phyloP scores from a whole-genome alignment of 495 filamentous ascomycete genomes.

The Beverwykella pulmonaria region DNA sequence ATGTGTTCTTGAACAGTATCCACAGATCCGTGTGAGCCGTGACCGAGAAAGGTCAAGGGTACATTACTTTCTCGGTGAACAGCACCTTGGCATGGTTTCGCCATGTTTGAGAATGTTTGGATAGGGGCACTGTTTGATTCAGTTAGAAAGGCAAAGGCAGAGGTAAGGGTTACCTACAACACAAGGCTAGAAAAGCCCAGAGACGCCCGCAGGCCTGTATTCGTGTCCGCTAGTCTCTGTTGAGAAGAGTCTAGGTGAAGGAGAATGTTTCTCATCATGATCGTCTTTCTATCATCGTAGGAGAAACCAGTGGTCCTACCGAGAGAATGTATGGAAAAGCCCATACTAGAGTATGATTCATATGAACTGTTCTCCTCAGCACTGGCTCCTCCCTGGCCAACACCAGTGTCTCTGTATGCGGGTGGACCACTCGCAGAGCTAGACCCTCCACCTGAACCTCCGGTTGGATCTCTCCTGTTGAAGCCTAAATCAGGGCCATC shows the following conservation, averaged over 20 bases:
- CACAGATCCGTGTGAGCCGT: constrained; percentile 26
- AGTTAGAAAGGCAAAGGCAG: neutral
- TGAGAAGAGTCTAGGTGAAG: too few species aligned
- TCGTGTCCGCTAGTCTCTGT: neutral
- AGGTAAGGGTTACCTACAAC: neutral
- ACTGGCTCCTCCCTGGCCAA: neutral
- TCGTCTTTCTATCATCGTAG: neutral
- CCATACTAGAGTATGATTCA: neutral
- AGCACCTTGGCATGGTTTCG: neutral
- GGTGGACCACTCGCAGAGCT: neutral
- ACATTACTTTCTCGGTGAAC: neutral
- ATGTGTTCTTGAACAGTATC: constrained; percentile 22
- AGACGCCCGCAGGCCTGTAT: neutral
- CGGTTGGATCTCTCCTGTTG: neutral
- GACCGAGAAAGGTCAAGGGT: constrained; percentile 19
- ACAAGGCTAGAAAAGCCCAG: neutral
- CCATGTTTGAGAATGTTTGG: neutral
- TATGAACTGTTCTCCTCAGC: neutral
- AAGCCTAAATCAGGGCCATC: neutral
- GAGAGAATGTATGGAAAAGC: neutral
- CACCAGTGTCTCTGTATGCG: neutral
- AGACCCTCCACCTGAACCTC: constrained; percentile 17
- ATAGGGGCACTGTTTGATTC: neutral
- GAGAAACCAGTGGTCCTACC: neutral
- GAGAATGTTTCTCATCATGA: neutral